These are phyloP conservation scores for Testicularia cyperi DNA, from an alignment of 1,284 basidiomycete species.

Conservation along the genomic window DNA sequence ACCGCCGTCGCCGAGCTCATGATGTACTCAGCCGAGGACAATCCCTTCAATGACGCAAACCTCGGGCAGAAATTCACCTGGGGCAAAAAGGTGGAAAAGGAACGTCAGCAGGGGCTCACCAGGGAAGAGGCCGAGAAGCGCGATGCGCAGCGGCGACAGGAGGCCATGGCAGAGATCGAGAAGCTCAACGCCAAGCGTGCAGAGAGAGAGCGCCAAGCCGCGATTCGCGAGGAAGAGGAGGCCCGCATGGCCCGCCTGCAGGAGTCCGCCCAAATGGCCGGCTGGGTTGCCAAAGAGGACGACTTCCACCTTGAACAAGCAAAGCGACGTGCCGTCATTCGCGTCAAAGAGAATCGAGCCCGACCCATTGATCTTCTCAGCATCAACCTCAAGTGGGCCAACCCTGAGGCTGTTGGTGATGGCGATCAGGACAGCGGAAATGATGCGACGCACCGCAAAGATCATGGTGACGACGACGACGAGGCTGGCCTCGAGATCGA, in stretches of 20 bases:
- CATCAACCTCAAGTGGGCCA: slow-evolving; percentile 56
- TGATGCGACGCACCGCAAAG: slow-evolving; percentile 61
- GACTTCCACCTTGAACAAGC: slow-evolving; percentile 97
- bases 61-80: slow-evolving; percentile 90
- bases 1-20: slow-evolving; percentile 52
- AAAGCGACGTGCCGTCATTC: slow-evolving; percentile 82
- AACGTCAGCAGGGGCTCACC: slow-evolving; percentile 81
- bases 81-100: slow-evolving; percentile 98
- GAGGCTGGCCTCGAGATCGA: slow-evolving; percentile 93
- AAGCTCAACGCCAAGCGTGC: slow-evolving; percentile 84
- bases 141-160: slow-evolving; percentile 78
- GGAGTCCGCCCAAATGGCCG: slow-evolving; percentile 93
- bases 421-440: slow-evolving; percentile 88
- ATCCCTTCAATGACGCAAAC: slow-evolving; percentile 96
- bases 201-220: slow-evolving; percentile 85
- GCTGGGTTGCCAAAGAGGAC: slow-evolving; percentile 95
- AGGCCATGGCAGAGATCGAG: slow-evolving; percentile 86
- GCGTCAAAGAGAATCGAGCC: slow-evolving; percentile 90
- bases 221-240: slow-evolving; percentile 87
- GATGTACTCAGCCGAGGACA: slow-evolving; percentile 84
- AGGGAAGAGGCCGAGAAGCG: slow-evolving; percentile 75
- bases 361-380: slow-evolving; percentile 58
- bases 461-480: slow-evolving; percentile 68
- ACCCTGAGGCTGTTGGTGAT: slow-evolving; percentile 80
- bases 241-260: slow-evolving; percentile 80